Evolutionary conservation across 83 land plant genomes (phyloP).

Genomic region (Thuja plicata): DNA sequence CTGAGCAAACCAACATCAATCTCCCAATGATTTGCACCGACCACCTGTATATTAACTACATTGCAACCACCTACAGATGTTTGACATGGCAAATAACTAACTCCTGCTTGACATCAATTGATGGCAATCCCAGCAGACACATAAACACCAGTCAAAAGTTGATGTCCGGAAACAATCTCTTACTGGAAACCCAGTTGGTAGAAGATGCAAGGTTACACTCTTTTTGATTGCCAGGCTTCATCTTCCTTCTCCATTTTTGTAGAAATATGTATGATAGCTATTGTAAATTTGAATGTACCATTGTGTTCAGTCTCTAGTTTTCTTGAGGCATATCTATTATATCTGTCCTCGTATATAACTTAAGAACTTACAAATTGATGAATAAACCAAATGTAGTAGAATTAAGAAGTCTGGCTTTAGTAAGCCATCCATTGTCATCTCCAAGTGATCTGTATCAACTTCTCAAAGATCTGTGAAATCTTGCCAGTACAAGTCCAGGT

Average conservation of each 20-base stretch:
- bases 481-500: no score
- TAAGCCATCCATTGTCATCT: no score
- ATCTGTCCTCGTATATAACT: background rate
- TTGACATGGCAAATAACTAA: background rate
- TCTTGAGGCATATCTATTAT: background rate
- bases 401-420: no score
- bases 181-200: no score
- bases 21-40: background rate
- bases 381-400: background rate
- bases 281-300: background rate
- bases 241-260: background rate
- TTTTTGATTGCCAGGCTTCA: background rate
- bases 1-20: background rate
- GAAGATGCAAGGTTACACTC: background rate
- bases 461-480: no score
- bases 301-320: background rate
- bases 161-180: background rate
- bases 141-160: background rate
- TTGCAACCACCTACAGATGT: background rate
- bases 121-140: background rate
- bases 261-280: background rate
- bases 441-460: no score
- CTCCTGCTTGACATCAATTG: background rate
- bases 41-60: background rate
- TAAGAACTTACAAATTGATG: background rate